A percentile compares a stretch with the other conserved stretches of the same genome.
These are phyloP conservation scores for Colletotrichum salicis DNA, from an alignment of 2,329 filamentous ascomycete species.

Conservation along the genomic window DNA sequence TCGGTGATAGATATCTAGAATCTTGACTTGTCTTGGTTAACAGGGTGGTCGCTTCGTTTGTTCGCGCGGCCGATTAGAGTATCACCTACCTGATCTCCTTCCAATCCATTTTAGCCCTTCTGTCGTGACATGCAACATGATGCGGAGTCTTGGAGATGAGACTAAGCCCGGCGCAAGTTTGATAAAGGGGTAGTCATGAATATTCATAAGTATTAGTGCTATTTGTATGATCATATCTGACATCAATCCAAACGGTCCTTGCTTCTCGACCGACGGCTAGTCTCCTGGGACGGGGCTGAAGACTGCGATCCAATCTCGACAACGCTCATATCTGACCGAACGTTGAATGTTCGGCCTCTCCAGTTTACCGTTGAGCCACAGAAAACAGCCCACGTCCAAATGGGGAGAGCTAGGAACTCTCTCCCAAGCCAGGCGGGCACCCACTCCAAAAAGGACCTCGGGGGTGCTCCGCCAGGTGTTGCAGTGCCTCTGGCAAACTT, in stretches of 20 bases:
- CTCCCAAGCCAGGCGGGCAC: constrained; percentile 84
- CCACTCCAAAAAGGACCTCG: constrained; percentile 76
- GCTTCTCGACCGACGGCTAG: constrained; percentile 15
- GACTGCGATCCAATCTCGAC: constrained; percentile 49
- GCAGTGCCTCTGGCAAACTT: constrained; percentile 70
- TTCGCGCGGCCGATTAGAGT: no score
- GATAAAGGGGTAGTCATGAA: background rate
- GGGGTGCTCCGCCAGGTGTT: constrained; percentile 50
- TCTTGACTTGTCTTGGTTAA: background rate
- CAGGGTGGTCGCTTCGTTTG: no score
- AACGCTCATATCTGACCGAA: constrained; percentile 86
- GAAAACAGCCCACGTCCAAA: constrained; percentile 91
- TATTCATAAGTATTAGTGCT: background rate
- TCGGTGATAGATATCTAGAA: background rate
- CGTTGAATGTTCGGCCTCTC: constrained; percentile 84
- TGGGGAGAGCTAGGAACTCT: constrained; percentile 83
- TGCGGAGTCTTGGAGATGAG: no score
- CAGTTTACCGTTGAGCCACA: constrained; percentile 89
- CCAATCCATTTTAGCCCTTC: fast-evolving
- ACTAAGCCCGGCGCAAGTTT: background rate
- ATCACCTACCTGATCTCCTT: no score
- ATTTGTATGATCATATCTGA: background rate
- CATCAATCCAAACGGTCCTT: constrained; percentile 32
- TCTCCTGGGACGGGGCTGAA: background rate
- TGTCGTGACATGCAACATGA: no score